A percentile compares a stretch with the other conserved stretches of the same genome.
phyloP scores from a whole-genome alignment of 768 basidiomycete genomes.

The Tulasnella sp. region DNA sequence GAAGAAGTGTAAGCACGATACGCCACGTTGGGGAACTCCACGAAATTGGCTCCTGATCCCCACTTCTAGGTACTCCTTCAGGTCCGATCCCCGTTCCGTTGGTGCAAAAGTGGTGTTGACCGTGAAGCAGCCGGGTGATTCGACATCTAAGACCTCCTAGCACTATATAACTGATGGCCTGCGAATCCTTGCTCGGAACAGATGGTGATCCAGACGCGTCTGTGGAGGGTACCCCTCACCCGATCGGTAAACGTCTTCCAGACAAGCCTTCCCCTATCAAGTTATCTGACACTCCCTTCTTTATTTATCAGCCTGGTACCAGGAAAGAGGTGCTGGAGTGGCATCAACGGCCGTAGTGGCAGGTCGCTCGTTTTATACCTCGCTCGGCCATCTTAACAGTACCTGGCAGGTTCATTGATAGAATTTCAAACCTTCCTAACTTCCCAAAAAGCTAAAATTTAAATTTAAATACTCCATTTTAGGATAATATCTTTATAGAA shows the following conservation, averaged over 20 bases:
- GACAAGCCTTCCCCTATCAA: neutral
- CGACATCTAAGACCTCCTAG: too few species aligned
- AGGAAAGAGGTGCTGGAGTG: conserved; percentile 60
- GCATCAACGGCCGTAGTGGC: conserved; percentile 33
- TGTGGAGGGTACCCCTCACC: conserved; percentile 60
- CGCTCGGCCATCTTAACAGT: conserved; percentile 66
- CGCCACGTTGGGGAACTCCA: neutral
- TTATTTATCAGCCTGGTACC: conserved; percentile 59
- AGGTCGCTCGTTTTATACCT: conserved; percentile 77
- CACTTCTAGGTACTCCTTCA: conserved; percentile 50
- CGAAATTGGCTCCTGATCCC: too few species aligned
- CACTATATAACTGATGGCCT: neutral
- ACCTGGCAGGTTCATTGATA: conserved; percentile 54
- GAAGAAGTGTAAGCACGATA: conserved; percentile 22
- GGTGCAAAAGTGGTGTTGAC: conserved; percentile 53
- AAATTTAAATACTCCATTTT: conserved; percentile 16
- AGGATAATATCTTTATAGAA: conserved; percentile 57
- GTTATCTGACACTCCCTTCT: neutral
- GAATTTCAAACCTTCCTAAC: too few species aligned
- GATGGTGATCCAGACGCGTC: conserved; percentile 38
- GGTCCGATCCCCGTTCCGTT: conserved; percentile 52
- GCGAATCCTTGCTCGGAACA: conserved; percentile 22
- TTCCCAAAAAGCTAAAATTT: too few species aligned
- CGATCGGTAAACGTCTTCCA: conserved; percentile 42
- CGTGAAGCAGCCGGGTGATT: conserved; percentile 55